These are phyloP conservation scores for Neopestalotiopsis sp. DNA, from an alignment of 2,329 filamentous ascomycete species.

Conservation along the genomic window DNA sequence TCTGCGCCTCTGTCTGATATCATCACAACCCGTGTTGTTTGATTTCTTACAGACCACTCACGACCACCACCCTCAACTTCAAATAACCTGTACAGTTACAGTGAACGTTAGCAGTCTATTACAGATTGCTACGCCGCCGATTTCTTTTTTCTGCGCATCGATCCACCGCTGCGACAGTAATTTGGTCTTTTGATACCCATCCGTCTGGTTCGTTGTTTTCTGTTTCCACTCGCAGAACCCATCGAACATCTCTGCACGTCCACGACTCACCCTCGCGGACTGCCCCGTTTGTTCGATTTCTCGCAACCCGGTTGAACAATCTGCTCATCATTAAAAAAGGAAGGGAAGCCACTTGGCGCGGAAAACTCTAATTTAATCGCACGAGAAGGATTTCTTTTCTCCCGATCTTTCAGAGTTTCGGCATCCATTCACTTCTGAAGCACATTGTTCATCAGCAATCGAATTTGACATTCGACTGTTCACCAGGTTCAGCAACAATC, in stretches of 20 bases:
- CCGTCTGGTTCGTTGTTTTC: slow-evolving; percentile 13
- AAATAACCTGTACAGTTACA: not conserved
- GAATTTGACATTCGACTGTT: slow-evolving; percentile 27
- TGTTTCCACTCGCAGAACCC: slow-evolving; percentile 15
- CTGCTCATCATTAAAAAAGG: not conserved
- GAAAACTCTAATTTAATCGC: slow-evolving; percentile 19
- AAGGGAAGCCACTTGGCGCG: not conserved
- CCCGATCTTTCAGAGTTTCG: slow-evolving; percentile 7
- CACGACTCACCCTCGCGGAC: slow-evolving; percentile 5
- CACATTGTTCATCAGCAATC: slow-evolving; percentile 11
- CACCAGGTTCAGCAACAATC: slow-evolving; percentile 3
- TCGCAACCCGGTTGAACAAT: not conserved
- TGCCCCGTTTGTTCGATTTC: not conserved
- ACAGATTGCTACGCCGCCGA: not conserved
- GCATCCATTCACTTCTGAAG: slow-evolving; percentile 18
- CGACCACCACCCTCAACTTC: slow-evolving; percentile 5
- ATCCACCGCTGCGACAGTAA: slow-evolving; percentile 11
- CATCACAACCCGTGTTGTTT: slow-evolving; percentile 8
- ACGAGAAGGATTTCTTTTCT: slow-evolving; percentile 11
- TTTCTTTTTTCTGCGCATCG: slow-evolving; percentile 8
- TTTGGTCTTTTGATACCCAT: slow-evolving; percentile 11
- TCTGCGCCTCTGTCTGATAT: slow-evolving; percentile 1
- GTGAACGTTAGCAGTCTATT: not conserved
- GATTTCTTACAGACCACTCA: not conserved
- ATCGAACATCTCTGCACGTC: slow-evolving; percentile 11